These are phyloP conservation scores for Coccomyxa sp. DNA, from an alignment of 139 green algal genomes.

Conservation along the genomic window DNA sequence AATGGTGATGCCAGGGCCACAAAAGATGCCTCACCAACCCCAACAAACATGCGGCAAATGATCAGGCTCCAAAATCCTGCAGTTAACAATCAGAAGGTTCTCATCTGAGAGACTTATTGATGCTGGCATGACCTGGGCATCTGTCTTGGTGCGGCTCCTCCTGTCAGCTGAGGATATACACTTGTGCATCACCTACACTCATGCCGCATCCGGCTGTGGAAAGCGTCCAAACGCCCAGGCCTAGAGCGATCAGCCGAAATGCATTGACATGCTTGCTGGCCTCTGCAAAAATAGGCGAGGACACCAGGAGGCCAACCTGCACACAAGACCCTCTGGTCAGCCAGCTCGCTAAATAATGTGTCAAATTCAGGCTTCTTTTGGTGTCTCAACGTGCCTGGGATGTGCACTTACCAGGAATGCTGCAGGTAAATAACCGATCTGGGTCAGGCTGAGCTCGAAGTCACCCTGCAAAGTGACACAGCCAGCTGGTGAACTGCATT, in stretches of 20 bases:
- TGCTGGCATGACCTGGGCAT: too few relatives aligned
- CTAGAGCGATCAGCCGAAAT: slow-evolving; percentile 79
- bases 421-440: slow-evolving; percentile 85
- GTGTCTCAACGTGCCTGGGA: too few relatives aligned
- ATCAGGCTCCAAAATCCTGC: slow-evolving; percentile 59
- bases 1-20: slow-evolving; percentile 89
- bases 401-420: slow-evolving; percentile 75
- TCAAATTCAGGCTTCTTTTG: too few relatives aligned
- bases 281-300: slow-evolving; percentile 87
- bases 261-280: slow-evolving; percentile 52
- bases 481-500: not conserved
- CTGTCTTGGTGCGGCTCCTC: too few relatives aligned
- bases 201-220: slow-evolving; percentile 66
- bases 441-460: slow-evolving; percentile 77
- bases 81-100: too few relatives aligned
- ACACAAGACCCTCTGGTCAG: not conserved
- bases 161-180: too few relatives aligned
- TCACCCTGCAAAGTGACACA: slow-evolving; percentile 47
- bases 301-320: slow-evolving; percentile 81
- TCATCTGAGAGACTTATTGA: too few relatives aligned
- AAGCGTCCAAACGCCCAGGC: slow-evolving; percentile 78
- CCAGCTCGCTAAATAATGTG: too few relatives aligned
- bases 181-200: slow-evolving; percentile 16
- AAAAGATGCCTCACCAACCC: slow-evolving; percentile 92
- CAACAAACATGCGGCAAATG: slow-evolving; percentile 69